Percentiles rank a stretch among this genome's conserved stretches.
Evolutionary conservation across 2,329 filamentous ascomycete genomes (phyloP).

Genomic region (Pseudocercospora fijiensis): DNA sequence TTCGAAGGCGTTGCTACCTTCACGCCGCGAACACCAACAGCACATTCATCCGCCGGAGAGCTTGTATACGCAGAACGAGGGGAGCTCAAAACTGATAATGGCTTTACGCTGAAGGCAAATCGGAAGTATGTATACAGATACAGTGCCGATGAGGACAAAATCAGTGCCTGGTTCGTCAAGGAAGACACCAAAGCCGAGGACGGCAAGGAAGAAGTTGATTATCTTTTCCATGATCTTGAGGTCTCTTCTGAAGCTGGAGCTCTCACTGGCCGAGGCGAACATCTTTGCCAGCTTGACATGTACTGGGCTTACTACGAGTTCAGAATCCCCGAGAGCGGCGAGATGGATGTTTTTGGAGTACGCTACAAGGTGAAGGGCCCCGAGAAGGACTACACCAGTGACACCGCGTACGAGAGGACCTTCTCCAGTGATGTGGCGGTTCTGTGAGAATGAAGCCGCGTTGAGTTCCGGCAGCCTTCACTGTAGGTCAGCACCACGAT

Average conservation of each 20-base stretch:
- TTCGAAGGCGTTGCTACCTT: constrained; percentile 41
- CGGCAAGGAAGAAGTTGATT: constrained; percentile 56
- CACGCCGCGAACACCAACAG: constrained; percentile 33
- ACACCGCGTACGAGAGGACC: constrained; percentile 39
- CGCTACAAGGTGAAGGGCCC: constrained; percentile 41
- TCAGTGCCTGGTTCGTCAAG: constrained; percentile 74
- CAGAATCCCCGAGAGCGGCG: constrained; percentile 36
- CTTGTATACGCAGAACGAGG: constrained; percentile 40
- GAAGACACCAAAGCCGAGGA: constrained; percentile 56
- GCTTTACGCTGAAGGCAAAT: constrained; percentile 57
- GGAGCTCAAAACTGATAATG: constrained; percentile 40
- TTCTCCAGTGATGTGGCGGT: constrained; percentile 20
- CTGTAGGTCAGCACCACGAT: neutral
- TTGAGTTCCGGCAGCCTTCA: constrained; percentile 5
- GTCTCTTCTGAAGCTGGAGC: constrained; percentile 48
- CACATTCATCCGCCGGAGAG: constrained; percentile 33
- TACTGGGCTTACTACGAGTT: constrained; percentile 72
- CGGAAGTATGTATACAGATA: constrained; percentile 74
- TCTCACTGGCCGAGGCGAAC: constrained; percentile 65
- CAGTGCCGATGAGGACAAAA: constrained; percentile 58
- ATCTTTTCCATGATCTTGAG: constrained; percentile 73
- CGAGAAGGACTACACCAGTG: constrained; percentile 41
- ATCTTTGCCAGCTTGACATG: constrained; percentile 69
- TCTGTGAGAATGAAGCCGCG: constrained; percentile 9
- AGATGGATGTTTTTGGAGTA: constrained; percentile 40